Base-by-base conservation (phyloP, 495 filamentous ascomycete genomes). In the Recurvomyces mirabilis region DNA sequence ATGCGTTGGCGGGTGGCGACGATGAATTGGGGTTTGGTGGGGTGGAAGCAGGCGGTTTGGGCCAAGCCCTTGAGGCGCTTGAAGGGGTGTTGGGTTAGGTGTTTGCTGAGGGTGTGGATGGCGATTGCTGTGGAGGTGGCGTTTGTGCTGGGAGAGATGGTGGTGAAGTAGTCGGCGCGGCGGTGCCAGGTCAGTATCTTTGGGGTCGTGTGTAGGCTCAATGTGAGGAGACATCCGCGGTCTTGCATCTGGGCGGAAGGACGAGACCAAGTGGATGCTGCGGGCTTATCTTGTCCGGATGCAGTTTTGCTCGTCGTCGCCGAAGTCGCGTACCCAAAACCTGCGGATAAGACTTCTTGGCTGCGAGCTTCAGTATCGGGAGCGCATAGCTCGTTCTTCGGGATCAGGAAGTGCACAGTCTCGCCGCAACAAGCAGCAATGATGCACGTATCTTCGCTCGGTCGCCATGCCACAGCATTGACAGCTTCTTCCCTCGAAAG, bases 141-240 rank as follows among this genome's bases (percentile, higher is more conserved):
- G 68, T 77, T 65, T 62, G 79, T 67, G 65, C 89, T 70, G 39
- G 91, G 87, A 37, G 86, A 93, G 32, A 94, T 84, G 5, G 87
- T 95, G 49, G 86, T 74, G 60, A 98, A 82, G 69, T 94, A 94
- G 61, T 95, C 87, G 53, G 91, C 91, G 49, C 83, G 77, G 46
- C 91, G 78, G 66, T 98, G 91, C 87, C 87, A 96, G 54, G 77
- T 78, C 54, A 98, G 79, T n/a, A 84, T 79, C 67, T 94, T 96
- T 0, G 53, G 44, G 1, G 53, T 21, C 5, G 81, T 73, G 34
- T 82, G 80, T 40, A 82, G 74, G 28, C 40, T 49, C n/a, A 94
- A 78, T 22, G 82, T 84, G 36, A 83, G 75, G 47, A 83, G 70
- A 9, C 94, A 79, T 35, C 87, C 86, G 30, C 78, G 71, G 17